Evolutionary conservation across 2,329 filamentous ascomycete species (phyloP).

Genomic region (Claviceps pusilla): DNA sequence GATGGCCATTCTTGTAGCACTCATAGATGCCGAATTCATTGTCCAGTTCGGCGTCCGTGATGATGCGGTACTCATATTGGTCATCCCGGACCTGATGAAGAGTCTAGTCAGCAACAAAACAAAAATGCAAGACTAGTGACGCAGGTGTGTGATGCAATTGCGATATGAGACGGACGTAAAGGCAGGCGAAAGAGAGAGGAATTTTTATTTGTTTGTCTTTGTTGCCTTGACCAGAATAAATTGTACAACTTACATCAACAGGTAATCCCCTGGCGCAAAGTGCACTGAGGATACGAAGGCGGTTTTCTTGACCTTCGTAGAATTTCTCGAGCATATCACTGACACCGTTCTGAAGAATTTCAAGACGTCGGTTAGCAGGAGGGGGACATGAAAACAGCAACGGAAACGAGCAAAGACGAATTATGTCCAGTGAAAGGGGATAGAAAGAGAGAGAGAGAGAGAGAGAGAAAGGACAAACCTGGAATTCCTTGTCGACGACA

Average conservation of each 20-base stretch:
- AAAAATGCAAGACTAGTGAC: background rate
- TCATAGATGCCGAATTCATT: slow-evolving; percentile 28
- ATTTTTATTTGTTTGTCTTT: background rate
- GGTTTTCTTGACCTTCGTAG: slow-evolving; percentile 30
- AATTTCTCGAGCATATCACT: slow-evolving; percentile 26
- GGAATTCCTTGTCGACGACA: slow-evolving; percentile 20
- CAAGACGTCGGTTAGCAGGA: background rate
- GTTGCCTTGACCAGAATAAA: background rate
- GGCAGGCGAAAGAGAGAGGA: slow-evolving; percentile 1
- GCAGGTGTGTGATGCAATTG: background rate
- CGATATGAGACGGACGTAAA: background rate
- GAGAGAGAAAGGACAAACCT: slow-evolving; percentile 19
- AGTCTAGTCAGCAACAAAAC: slow-evolving; percentile 5
- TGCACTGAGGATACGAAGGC: slow-evolving; percentile 29
- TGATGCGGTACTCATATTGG: slow-evolving; percentile 29
- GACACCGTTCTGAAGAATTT: slow-evolving; percentile 19
- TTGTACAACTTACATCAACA: slow-evolving; percentile 29
- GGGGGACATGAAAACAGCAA: background rate
- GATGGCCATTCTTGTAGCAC: slow-evolving; percentile 24
- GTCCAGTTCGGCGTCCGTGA: slow-evolving; percentile 29
- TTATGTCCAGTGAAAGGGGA: no score
- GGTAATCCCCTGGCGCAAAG: slow-evolving; percentile 30
- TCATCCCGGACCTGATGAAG: slow-evolving; percentile 25
- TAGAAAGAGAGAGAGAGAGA: background rate
- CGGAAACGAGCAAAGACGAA: background rate